Percentiles rank a stretch among this genome's conserved stretches.
Evolutionary conservation across 140 eudicot genomes (phyloP).

Genomic region (Cichorium intybus): DNA sequence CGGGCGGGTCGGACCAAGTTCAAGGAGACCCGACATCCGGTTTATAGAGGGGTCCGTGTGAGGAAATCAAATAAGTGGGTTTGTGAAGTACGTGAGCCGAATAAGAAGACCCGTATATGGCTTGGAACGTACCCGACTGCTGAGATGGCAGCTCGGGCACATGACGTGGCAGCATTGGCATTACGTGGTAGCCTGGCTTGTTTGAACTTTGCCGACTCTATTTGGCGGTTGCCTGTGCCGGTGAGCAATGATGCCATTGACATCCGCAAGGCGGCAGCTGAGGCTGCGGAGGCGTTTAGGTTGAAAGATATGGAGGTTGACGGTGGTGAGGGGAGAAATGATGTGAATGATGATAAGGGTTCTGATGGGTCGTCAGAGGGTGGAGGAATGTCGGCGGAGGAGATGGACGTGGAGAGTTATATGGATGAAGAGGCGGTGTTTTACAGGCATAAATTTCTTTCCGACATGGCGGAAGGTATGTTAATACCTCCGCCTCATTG

Average conservation of each 20-base stretch:
- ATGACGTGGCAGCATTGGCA: conserved; percentile 56
- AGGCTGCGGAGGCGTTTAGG: conserved; percentile 50
- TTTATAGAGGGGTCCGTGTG: conserved; percentile 49
- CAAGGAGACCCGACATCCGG: conserved; percentile 69
- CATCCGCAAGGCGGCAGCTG: conserved; percentile 40
- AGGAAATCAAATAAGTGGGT: conserved; percentile 46
- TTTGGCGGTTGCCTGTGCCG: conserved; percentile 43
- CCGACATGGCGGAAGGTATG: conserved; percentile 45
- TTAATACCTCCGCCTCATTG: conserved; percentile 43
- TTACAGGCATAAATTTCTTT: conserved; percentile 35
- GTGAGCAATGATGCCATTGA: conserved; percentile 23
- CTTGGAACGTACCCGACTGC: conserved; percentile 48
- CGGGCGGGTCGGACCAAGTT: conserved; percentile 70
- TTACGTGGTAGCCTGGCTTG: conserved; percentile 43
- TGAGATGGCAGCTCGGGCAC: conserved; percentile 58
- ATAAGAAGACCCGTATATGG: conserved; percentile 51
- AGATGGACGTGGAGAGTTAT: conserved; percentile 4
- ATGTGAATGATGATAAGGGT: background rate
- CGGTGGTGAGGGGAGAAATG: background rate
- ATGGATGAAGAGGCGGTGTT: conserved; percentile 32
- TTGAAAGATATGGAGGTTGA: conserved; percentile 14
- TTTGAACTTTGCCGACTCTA: conserved; percentile 52
- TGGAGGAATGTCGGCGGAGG: conserved; percentile 9
- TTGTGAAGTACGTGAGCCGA: conserved; percentile 54
- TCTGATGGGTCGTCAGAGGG: conserved; percentile 14